Evolutionary conservation across 176 grass and related monocot species (phyloP).

Genomic region (Poa annua): DNA sequence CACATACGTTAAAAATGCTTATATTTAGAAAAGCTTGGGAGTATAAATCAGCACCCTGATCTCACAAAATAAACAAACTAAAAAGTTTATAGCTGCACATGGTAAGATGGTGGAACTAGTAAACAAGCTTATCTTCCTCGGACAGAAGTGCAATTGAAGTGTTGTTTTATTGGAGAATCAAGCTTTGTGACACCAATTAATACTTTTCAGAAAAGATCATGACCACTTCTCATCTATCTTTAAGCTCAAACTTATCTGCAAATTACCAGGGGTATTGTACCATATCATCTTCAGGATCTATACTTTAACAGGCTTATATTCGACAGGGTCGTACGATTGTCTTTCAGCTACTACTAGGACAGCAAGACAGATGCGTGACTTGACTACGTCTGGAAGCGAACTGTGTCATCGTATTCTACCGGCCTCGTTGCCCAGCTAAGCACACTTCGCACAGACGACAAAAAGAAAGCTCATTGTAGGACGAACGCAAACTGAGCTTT

Average conservation of each 20-base stretch:
- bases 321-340: slow-evolving; percentile 7
- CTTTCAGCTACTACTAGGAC: background rate
- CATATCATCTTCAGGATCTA: slow-evolving; percentile 32
- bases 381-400: slow-evolving; percentile 41
- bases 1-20: too few species aligned
- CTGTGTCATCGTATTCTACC: slow-evolving; percentile 35
- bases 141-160: slow-evolving; percentile 11
- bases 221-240: slow-evolving; percentile 5
- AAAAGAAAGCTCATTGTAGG: too few species aligned
- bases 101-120: slow-evolving; percentile 7
- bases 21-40: too few species aligned
- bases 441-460: slow-evolving; percentile 17
- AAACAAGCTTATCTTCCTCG: slow-evolving; percentile 35
- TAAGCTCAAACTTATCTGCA: slow-evolving; percentile 1
- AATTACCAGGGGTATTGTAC: slow-evolving; percentile 36
- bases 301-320: slow-evolving; percentile 28
- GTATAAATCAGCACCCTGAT: too few species aligned
- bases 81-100: background rate
- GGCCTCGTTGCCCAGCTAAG: slow-evolving; percentile 33
- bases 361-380: background rate
- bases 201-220: background rate
- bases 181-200: background rate
- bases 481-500: too few species aligned
- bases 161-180: background rate
- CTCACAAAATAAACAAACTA: background rate